Base-by-base conservation (phyloP, 768 basidiomycete genomes). In the Podaxis pistillaris region DNA sequence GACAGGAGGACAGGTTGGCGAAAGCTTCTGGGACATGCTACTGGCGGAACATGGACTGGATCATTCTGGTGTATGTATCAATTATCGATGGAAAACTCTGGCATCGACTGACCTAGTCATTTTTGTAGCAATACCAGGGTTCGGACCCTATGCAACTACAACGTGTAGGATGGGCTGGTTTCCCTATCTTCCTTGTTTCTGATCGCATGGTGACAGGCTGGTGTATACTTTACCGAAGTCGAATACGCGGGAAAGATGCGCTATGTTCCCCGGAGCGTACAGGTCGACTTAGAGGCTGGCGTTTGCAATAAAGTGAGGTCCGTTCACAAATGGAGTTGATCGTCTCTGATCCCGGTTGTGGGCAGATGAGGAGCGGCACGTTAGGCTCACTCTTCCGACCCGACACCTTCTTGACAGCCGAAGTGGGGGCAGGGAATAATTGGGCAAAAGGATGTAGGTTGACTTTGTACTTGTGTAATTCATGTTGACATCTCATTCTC, bases 371-470 rank as follows among this genome's bases (percentile, higher is more conserved):
- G 52, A 81, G 86, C 28, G 91, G 93, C 11, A 74, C 82, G 2
- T 75, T 91, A 41, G 94, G 94, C 2, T 68, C 71, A 7, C 80
- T 98, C 5, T 97, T 95, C 77, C 84, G 88, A 54, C 96, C 96
- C 1, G 94, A 95, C 71, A 96, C 93, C 1, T 96, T 83, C 71
- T 72, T 95, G 52, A 83, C 84, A 40, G 82, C 86, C 1, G 76
- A 82, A 46, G 73, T 75, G 1, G 82, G 83, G n/a, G 84, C 94
- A 0, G 95, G 94, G 17, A 97, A 98, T 69, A 96, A 96, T 66
- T 97, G 93, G 91, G 94, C 94, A 15, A 96, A 97, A 77, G 93
- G 92, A 82, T 92, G 91, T 92, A 68, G 76, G 89, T 78, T 46
- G 26, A 40, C 46, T n/a, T 53, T 52, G 2, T 0, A 65, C 58